These are phyloP conservation scores for Yarrowia sp. DNA, from an alignment of 805 yeast genomes.

Conservation along the genomic window DNA sequence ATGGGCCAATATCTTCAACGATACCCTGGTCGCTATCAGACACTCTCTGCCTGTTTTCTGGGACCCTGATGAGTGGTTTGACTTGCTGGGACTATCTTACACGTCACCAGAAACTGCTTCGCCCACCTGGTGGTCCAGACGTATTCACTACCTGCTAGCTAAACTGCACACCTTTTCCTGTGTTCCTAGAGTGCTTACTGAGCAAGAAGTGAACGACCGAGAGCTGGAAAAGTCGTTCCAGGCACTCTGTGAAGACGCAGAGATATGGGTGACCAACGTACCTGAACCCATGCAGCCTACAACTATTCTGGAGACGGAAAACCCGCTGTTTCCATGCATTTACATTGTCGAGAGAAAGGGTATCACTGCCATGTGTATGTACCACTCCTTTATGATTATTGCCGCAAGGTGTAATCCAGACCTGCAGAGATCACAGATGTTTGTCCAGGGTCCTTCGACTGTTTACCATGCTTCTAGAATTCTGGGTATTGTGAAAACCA, in stretches of 20 bases:
- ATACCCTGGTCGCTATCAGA: conserved; percentile 14
- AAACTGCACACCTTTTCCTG: conserved; percentile 1
- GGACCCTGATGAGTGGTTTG: conserved; percentile 25
- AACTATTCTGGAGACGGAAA: not conserved
- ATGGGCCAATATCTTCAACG: conserved; percentile 17
- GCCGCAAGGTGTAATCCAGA: not conserved
- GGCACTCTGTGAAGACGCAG: conserved; percentile 7
- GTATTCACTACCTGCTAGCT: conserved; percentile 7
- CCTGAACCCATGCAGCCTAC: conserved; percentile 21
- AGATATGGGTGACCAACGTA: not conserved
- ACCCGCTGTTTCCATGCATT: not conserved
- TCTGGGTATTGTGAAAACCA: not conserved
- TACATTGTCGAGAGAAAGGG: conserved; percentile 10
- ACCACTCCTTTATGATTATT: conserved; percentile 11
- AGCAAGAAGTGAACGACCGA: not conserved
- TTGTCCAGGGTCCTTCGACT: not conserved
- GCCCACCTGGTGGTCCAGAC: conserved; percentile 17
- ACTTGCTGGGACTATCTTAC: not conserved
- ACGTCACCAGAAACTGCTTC: not conserved
- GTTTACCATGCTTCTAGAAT: conserved; percentile 6
- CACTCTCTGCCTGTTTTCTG: conserved; percentile 19
- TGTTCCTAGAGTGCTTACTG: not conserved
- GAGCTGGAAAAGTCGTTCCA: conserved; percentile 1
- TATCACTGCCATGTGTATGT: conserved; percentile 17
- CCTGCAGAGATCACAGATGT: not conserved